Evolutionary conservation across 768 basidiomycete species (phyloP), one percentile per base, ranked within the genome.

Genomic region (Boletus tylopilopsis): DNA sequence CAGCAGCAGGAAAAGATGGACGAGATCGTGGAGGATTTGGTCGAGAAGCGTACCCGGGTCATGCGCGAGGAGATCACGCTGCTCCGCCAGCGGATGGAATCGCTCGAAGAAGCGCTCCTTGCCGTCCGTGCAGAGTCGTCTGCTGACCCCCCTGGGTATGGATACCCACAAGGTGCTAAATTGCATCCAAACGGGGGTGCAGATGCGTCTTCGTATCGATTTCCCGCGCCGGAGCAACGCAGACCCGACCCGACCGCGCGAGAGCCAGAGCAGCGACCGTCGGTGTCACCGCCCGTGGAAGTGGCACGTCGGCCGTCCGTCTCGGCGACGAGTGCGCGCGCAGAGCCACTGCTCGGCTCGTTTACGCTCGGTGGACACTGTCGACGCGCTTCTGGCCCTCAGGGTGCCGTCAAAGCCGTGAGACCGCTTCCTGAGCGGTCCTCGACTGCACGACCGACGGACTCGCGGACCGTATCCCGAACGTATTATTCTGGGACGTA

Each of bases 1-100:
- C 79, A 81, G 55, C 81, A 85, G 57, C 81, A 85, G 59, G 85
- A 85, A 33, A 76, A 77, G 57, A 64, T 85, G 37, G 76, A 81
- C 46, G 79, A 81, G 53, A 67, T 76, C 11, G 79, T 87, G 33
- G 80, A 81, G 51, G 69, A 64, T 43, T 63, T 80, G 32, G 85
- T 88, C 37, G 86, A 88, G 61, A 78, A 76, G 58, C 76, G 78
- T 51, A 65, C 84, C 11, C 73, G 73, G 7, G 71, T 67, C n/a
- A 73, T 88, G 71, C 76, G 75, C 36, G 74, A 78, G 21, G 88
- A 90, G 67, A 73, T 90, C 49, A 62, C 63, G 15, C 70, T 72
- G n/a, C 68, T 91, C 49, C 76, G 77, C 46, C 72, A 80, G 25
- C 73, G 84, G 29, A 76, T 90, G 39, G 83, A 85, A 42, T 87